Evolutionary conservation across 768 basidiomycete species (phyloP).

Genomic region (Rhodosporidiobolus odoratus): DNA sequence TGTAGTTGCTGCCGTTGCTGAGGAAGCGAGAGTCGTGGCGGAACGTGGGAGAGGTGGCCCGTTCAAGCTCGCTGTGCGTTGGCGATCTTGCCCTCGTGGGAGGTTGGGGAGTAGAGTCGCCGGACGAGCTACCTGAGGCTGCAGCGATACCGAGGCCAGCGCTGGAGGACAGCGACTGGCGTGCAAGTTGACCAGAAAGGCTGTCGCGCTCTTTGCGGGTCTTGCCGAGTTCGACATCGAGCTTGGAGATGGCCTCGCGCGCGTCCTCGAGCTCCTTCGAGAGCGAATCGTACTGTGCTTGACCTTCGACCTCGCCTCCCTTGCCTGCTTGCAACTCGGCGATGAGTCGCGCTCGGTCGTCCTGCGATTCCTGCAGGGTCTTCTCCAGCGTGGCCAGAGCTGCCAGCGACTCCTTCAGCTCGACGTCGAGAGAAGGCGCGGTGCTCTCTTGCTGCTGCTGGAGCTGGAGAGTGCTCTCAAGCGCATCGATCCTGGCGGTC

Average conservation of each 20-base stretch:
- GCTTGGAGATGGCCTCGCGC: conserved; percentile 62
- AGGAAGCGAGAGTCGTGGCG: conserved; percentile 33
- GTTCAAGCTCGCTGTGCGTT: conserved; percentile 31
- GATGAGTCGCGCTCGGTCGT: conserved; percentile 37
- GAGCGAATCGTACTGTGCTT: conserved; percentile 68
- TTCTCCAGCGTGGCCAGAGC: conserved; percentile 35
- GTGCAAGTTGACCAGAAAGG: conserved; percentile 49
- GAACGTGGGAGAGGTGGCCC: conserved; percentile 22
- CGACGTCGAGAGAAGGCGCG: neutral
- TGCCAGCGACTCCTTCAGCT: conserved; percentile 36
- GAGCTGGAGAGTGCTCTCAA: conserved; percentile 24
- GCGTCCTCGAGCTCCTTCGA: conserved; percentile 70
- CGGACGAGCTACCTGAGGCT: neutral
- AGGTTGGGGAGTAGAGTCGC: neutral
- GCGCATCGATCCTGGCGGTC: conserved; percentile 1
- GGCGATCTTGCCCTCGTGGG: conserved; percentile 22
- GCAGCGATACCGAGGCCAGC: conserved; percentile 6
- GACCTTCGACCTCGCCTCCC: conserved; percentile 44
- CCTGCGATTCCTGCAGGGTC: conserved; percentile 39
- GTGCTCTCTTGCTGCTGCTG: neutral
- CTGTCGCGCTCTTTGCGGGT: conserved; percentile 73
- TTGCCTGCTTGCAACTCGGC: conserved; percentile 22
- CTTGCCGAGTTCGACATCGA: conserved; percentile 76
- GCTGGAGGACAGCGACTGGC: conserved; percentile 27
- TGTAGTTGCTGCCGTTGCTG: conserved; percentile 20